Conservation (phyloP, 441 rosid species). For the Arabidopsis lyrata region DNA sequence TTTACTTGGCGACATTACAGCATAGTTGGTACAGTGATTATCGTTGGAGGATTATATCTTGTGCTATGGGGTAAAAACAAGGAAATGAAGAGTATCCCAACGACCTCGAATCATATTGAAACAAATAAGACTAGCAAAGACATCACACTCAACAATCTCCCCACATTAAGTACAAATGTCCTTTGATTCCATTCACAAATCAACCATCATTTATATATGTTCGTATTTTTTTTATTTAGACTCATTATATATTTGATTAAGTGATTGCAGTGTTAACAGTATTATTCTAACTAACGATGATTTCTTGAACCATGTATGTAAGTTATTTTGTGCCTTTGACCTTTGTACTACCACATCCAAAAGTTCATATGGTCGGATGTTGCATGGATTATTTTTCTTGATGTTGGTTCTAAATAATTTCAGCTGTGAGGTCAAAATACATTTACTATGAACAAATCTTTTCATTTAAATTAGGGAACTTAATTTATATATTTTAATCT, state of each 20-base stretch:
- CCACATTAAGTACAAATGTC: slow-evolving; percentile 29
- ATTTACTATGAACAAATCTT: neutral
- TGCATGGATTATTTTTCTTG: no score
- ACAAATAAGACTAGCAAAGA: slow-evolving; percentile 41
- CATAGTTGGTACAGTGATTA: slow-evolving; percentile 45
- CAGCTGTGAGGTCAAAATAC: neutral
- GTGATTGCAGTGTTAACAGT: neutral
- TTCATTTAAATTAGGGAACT: neutral
- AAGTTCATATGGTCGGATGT: neutral
- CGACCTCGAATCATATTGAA: slow-evolving; percentile 28
- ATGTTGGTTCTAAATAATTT: neutral
- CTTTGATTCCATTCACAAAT: slow-evolving; percentile 31
- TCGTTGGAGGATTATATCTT: slow-evolving; percentile 44
- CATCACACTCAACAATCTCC: slow-evolving; percentile 14
- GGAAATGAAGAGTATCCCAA: slow-evolving; percentile 42
- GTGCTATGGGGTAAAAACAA: slow-evolving; percentile 48
- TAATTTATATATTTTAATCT: neutral
- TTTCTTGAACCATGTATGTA: slow-evolving; percentile 11
- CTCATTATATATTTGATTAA: neutral
- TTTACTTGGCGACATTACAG: slow-evolving; percentile 38
- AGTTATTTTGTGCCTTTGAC: neutral
- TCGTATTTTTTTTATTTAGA: neutral
- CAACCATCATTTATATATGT: slow-evolving; percentile 1
- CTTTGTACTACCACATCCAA: neutral
- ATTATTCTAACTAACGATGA: slow-evolving; percentile 3